A percentile compares a stretch with the other conserved stretches of the same genome.
These are phyloP conservation scores for Jamesozyma hellenica DNA, from an alignment of 805 yeast species.

Conservation along the genomic window DNA sequence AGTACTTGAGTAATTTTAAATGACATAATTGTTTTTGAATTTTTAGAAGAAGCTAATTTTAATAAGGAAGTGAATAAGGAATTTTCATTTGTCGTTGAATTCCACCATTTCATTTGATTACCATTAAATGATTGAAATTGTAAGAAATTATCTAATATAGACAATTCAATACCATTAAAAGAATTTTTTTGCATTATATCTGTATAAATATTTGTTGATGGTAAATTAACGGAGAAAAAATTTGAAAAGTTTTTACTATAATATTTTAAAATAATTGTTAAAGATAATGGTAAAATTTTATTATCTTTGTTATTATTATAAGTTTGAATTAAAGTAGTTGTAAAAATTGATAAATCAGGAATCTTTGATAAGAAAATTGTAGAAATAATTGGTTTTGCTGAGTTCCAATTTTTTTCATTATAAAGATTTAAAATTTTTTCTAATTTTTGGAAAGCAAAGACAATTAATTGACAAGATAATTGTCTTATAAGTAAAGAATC, in stretches of 20 bases:
- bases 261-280: slow-evolving; percentile 35
- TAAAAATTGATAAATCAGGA: slow-evolving; percentile 36
- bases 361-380: slow-evolving; percentile 30
- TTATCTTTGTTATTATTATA: slow-evolving; percentile 30
- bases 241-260: slow-evolving; percentile 34
- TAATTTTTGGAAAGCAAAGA: slow-evolving; percentile 47
- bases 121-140: slow-evolving; percentile 47
- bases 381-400: slow-evolving; percentile 28
- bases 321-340: slow-evolving; percentile 36
- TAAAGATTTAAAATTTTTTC: slow-evolving; percentile 31
- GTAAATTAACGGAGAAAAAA: slow-evolving; percentile 23
- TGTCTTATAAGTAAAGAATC: slow-evolving; percentile 48
- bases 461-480: slow-evolving; percentile 50
- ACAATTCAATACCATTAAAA: slow-evolving; percentile 45
- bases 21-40: slow-evolving; percentile 23
- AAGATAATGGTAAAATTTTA: slow-evolving; percentile 39
- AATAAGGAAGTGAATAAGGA: slow-evolving; percentile 63
- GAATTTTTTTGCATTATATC: slow-evolving; percentile 27
- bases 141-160: slow-evolving; percentile 49
- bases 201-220: slow-evolving; percentile 29
- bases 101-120: slow-evolving; percentile 73
- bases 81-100: slow-evolving; percentile 35
- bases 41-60: slow-evolving; percentile 37
- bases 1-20: slow-evolving; percentile 43
- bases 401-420: slow-evolving; percentile 33